These are phyloP conservation scores for Passiflora organensis DNA, from an alignment of 345 rosid species.

Conservation along the genomic window DNA sequence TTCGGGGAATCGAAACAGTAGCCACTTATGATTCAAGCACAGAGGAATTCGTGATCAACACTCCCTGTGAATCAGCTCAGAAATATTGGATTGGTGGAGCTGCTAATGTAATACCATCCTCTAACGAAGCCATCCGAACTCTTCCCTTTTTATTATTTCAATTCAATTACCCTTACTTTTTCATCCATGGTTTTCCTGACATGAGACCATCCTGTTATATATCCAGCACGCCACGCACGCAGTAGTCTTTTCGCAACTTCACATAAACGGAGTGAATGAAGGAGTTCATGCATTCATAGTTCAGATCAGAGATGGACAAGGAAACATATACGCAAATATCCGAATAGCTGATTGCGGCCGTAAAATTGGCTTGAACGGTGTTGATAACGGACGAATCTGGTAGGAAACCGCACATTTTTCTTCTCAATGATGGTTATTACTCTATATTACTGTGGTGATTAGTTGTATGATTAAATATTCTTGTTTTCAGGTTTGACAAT, in stretches of 20 bases:
- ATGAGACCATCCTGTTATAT: constrained; percentile 80
- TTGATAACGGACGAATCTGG: constrained; percentile 97
- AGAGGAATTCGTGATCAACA: constrained; percentile 83
- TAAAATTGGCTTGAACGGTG: constrained; percentile 95
- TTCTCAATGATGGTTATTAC: neutral
- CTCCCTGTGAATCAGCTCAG: constrained; percentile 97
- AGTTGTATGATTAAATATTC: constrained; percentile 12
- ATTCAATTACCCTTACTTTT: too few species aligned
- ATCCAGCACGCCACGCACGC: constrained; percentile 74
- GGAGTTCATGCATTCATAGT: constrained; percentile 93
- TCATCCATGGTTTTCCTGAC: constrained; percentile 16
- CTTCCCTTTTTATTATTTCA: neutral
- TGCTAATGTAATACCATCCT: constrained; percentile 48
- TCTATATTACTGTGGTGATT: neutral
- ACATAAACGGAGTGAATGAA: constrained; percentile 61
- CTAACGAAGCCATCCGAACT: neutral
- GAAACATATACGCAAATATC: constrained; percentile 64
- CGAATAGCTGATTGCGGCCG: too few species aligned
- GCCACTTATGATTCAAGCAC: constrained; percentile 68
- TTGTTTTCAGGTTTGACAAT: too few species aligned
- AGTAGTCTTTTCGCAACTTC: constrained; percentile 90
- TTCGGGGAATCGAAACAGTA: constrained; percentile 89
- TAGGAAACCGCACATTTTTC: constrained; percentile 21
- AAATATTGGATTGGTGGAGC: constrained; percentile 99
- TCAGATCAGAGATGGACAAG: constrained; percentile 77